Conservation (phyloP, 176 grass and related monocot genomes). For the Bonia amplexicaulis region DNA sequence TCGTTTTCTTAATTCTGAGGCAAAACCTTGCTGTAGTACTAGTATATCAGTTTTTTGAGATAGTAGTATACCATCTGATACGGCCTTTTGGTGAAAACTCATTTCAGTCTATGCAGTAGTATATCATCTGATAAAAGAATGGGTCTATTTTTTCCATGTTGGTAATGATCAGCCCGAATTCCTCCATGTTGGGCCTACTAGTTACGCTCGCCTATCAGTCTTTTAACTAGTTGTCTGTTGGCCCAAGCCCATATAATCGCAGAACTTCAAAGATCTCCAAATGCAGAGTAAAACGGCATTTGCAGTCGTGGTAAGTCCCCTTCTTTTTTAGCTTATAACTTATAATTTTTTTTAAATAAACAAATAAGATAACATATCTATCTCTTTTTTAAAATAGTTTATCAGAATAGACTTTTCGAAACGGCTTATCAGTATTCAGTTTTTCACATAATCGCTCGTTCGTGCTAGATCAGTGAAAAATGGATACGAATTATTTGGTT, state of each 20-base stretch:
- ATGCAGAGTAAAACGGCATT: neutral
- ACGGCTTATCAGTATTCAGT: rapidly evolving
- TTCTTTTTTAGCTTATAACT: too few relatives aligned
- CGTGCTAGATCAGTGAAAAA: too few relatives aligned
- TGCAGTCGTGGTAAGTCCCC: neutral
- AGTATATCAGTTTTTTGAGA: too few relatives aligned
- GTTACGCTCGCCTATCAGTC: neutral
- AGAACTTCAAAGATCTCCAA: neutral
- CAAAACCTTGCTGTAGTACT: neutral
- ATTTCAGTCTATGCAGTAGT: neutral
- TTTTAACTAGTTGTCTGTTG: neutral
- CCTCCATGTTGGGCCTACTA: neutral
- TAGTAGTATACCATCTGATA: neutral
- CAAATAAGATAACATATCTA: too few relatives aligned
- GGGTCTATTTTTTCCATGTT: neutral
- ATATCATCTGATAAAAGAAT: neutral
- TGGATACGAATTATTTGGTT: too few relatives aligned
- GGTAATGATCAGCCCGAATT: neutral
- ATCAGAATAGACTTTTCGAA: too few relatives aligned
- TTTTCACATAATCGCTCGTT: rapidly evolving
- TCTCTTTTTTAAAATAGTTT: too few relatives aligned
- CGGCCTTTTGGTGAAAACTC: neutral
- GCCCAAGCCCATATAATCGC: neutral
- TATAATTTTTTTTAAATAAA: too few relatives aligned
- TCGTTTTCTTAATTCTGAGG: neutral